phyloP scores from a whole-genome alignment of 768 basidiomycete species.

The Clitopilus passeckerianus region DNA sequence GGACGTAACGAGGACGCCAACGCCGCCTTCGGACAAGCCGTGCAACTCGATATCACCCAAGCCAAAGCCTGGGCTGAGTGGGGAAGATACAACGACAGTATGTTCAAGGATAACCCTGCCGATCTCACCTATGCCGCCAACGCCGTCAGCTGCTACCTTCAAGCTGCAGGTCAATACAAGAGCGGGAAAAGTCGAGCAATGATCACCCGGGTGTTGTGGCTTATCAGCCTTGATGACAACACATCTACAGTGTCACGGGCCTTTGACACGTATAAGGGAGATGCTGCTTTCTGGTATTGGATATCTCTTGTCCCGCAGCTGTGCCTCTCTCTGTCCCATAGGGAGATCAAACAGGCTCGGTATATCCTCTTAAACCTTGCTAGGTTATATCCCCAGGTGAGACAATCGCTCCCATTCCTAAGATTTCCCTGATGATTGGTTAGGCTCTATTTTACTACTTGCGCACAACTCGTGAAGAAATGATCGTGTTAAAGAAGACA shows the following conservation, averaged over 20 bases:
- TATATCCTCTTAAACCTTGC: constrained; percentile 87
- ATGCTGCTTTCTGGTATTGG: constrained; percentile 98
- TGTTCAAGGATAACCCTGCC: constrained; percentile 82
- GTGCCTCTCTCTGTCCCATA: constrained; percentile 80
- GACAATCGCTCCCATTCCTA: too few relatives aligned
- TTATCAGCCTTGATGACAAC: constrained; percentile 87
- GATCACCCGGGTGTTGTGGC: constrained; percentile 91
- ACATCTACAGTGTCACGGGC: constrained; percentile 67
- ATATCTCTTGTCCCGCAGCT: constrained; percentile 96
- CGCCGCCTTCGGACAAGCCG: constrained; percentile 88
- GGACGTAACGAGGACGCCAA: constrained; percentile 87
- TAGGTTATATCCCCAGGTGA: constrained; percentile 86
- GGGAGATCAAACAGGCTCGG: constrained; percentile 91
- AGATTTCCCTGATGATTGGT: background rate
- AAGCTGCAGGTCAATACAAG: constrained; percentile 95
- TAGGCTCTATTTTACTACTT: constrained; percentile 95
- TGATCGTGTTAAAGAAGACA: constrained; percentile 34
- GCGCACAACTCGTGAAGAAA: constrained; percentile 59
- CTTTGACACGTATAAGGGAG: constrained; percentile 95
- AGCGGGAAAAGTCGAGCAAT: constrained; percentile 88
- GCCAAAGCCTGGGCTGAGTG: constrained; percentile 99
- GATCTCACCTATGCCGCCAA: constrained; percentile 78
- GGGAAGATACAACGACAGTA: constrained; percentile 89
- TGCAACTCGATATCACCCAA: constrained; percentile 91
- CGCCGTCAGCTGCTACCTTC: constrained; percentile 96